A percentile compares a stretch with the other conserved stretches of the same genome.
Conservation (phyloP, 768 basidiomycete species). For the Termitomyces sp. region DNA sequence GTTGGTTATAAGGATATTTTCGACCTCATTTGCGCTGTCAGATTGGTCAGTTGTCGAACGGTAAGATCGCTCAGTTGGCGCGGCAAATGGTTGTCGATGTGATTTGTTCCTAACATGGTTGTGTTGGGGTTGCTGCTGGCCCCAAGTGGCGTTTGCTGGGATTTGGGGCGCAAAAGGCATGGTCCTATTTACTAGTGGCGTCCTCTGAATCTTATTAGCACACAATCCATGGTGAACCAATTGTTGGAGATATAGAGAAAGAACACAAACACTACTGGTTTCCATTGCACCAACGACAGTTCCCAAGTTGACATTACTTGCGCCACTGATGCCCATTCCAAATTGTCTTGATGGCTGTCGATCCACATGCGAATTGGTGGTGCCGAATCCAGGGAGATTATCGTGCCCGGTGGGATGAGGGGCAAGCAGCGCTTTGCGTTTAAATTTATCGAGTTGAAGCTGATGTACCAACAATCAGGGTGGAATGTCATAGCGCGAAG, state of each 20-base stretch:
- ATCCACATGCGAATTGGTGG: conserved; percentile 10
- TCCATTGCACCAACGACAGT: conserved; percentile 68
- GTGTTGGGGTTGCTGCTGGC: conserved; percentile 31
- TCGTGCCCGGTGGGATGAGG: conserved; percentile 27
- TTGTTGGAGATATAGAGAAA: conserved; percentile 1
- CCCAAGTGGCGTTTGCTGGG: conserved; percentile 28
- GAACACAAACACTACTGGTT: conserved; percentile 49
- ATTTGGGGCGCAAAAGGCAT: conserved; percentile 27
- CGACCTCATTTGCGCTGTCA: conserved; percentile 72
- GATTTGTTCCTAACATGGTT: conserved; percentile 32
- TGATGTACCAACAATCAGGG: conserved; percentile 23
- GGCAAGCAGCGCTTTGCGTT: conserved; percentile 73
- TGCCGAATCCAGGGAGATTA: conserved; percentile 16
- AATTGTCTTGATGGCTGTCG: conserved; percentile 14
- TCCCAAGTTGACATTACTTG: conserved; percentile 43
- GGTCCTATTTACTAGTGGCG: conserved; percentile 58
- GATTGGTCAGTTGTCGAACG: conserved; percentile 56
- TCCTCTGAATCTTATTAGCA: conserved; percentile 59
- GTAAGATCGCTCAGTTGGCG: conserved; percentile 39
- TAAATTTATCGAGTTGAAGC: conserved; percentile 80
- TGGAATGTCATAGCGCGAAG: background rate
- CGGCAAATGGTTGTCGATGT: conserved; percentile 51
- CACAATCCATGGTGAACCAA: background rate
- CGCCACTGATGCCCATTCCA: conserved; percentile 11
- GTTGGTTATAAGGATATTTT: conserved; percentile 51